phyloP scores from a whole-genome alignment of 805 yeast genomes.

The Kodamaea hsintzibuensis region DNA sequence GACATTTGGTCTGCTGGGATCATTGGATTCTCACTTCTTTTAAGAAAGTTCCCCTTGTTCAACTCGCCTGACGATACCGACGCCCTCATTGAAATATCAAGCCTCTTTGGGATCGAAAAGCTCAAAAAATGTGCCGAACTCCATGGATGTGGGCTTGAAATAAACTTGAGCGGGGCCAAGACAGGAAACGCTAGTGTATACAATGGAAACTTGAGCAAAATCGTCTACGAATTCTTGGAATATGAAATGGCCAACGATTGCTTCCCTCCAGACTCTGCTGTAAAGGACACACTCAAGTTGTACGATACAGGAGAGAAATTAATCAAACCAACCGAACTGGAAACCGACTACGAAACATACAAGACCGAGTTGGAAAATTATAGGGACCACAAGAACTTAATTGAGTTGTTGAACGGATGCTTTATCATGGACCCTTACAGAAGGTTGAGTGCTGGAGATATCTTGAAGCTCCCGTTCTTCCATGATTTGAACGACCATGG shows the following conservation, averaged over 20 bases:
- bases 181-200: slow-evolving; percentile 15
- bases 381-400: slow-evolving; percentile 45
- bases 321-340: slow-evolving; percentile 21
- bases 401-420: slow-evolving; percentile 57
- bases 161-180: slow-evolving; percentile 23
- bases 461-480: slow-evolving; percentile 62
- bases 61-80: slow-evolving; percentile 93
- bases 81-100: slow-evolving; percentile 81
- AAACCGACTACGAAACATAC: slow-evolving; percentile 4
- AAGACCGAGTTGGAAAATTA: slow-evolving; percentile 27
- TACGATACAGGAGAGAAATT: slow-evolving; percentile 42
- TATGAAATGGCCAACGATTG: slow-evolving; percentile 57
- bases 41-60: slow-evolving; percentile 88
- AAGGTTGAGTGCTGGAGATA: slow-evolving; percentile 58
- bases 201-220: slow-evolving; percentile 33
- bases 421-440: slow-evolving; percentile 58
- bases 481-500: slow-evolving; percentile 35
- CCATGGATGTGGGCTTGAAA: slow-evolving; percentile 87
- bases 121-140: slow-evolving; percentile 75
- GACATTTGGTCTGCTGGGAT: slow-evolving; percentile 96
- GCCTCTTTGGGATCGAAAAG: slow-evolving; percentile 72
- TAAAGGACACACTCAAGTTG: slow-evolving; percentile 55
- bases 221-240: slow-evolving; percentile 28
- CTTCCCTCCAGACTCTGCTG: slow-evolving; percentile 71
- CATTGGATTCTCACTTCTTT: slow-evolving; percentile 72